Evolutionary conservation across 2,329 filamentous ascomycete genomes (phyloP).

Genomic region (Gaeumannomyces sp.): DNA sequence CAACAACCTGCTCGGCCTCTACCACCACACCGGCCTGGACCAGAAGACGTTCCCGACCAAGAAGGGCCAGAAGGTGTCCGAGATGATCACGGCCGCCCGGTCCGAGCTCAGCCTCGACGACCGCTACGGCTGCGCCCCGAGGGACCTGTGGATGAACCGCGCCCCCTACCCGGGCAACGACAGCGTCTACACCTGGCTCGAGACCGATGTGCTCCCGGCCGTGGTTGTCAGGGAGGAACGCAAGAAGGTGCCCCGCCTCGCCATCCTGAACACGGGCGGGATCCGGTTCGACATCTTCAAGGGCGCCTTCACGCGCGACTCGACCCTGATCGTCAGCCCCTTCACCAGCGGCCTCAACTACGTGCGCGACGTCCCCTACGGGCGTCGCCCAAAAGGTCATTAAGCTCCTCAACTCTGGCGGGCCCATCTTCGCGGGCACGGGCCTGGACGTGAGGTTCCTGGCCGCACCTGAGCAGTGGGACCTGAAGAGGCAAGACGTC

Average conservation of each 20-base stretch:
- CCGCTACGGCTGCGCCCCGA: slow-evolving; percentile 75
- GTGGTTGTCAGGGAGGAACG: slow-evolving; percentile 53
- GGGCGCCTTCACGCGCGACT: slow-evolving; percentile 82
- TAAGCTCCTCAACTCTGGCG: slow-evolving; percentile 49
- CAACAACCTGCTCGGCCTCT: slow-evolving; percentile 80
- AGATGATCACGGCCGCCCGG: slow-evolving; percentile 63
- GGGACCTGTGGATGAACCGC: slow-evolving; percentile 74
- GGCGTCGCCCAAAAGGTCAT: slow-evolving; percentile 64
- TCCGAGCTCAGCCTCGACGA: slow-evolving; percentile 65
- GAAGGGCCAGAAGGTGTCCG: slow-evolving; percentile 65
- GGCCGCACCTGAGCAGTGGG: slow-evolving; percentile 42
- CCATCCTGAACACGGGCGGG: slow-evolving; percentile 81
- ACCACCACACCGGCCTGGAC: slow-evolving; percentile 73
- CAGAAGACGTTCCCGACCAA: slow-evolving; percentile 68
- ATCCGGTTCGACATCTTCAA: slow-evolving; percentile 95
- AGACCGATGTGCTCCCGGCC: slow-evolving; percentile 66
- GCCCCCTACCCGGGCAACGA: slow-evolving; percentile 64
- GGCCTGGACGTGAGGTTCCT: slow-evolving; percentile 39
- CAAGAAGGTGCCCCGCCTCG: slow-evolving; percentile 57
- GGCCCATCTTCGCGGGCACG: slow-evolving; percentile 37
- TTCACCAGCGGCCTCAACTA: slow-evolving; percentile 76
- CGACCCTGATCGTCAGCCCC: slow-evolving; percentile 78
- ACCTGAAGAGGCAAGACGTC: slow-evolving; percentile 19
- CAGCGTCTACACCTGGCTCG: slow-evolving; percentile 79
- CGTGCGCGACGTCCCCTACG: slow-evolving; percentile 75